Conservation (phyloP, 768 basidiomycete genomes). For the Chiua virens region DNA sequence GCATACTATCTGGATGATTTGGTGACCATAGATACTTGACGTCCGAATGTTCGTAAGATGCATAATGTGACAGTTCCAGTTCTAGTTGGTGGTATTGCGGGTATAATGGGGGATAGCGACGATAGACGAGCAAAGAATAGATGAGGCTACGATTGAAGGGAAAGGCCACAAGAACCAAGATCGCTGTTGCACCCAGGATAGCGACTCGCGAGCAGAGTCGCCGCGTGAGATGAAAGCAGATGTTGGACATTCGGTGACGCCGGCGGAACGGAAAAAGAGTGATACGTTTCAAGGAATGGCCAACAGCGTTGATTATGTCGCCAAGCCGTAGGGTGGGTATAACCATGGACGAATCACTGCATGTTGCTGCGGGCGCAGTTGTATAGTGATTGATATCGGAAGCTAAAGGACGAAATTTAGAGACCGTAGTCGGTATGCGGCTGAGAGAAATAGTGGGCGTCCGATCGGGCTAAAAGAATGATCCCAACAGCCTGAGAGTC, state of each 20-base stretch:
- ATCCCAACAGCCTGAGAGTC: too few species aligned
- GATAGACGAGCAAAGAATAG: constrained; percentile 9
- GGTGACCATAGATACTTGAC: constrained; percentile 46
- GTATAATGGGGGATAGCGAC: constrained; percentile 41
- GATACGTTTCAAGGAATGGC: neutral
- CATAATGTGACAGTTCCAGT: constrained; percentile 40
- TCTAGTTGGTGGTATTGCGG: constrained; percentile 37
- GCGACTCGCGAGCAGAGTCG: constrained; percentile 4
- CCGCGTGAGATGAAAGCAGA: neutral
- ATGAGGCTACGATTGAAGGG: constrained; percentile 25
- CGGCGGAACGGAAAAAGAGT: neutral
- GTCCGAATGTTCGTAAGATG: constrained; percentile 30
- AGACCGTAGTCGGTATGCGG: too few species aligned
- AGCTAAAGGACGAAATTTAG: too few species aligned
- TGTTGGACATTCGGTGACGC: constrained; percentile 1
- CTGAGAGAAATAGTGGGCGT: too few species aligned
- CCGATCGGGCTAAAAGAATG: too few species aligned
- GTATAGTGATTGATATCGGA: too few species aligned
- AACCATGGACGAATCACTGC: too few species aligned
- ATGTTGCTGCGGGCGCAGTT: too few species aligned
- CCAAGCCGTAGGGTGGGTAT: too few species aligned
- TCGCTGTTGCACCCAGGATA: constrained; percentile 4
- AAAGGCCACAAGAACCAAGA: constrained; percentile 15
- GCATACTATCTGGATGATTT: constrained; percentile 38
- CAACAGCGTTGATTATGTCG: too few species aligned